Evolutionary conservation across 1,284 basidiomycete species (phyloP).

Genomic region (Naganishia liquefaciens): DNA sequence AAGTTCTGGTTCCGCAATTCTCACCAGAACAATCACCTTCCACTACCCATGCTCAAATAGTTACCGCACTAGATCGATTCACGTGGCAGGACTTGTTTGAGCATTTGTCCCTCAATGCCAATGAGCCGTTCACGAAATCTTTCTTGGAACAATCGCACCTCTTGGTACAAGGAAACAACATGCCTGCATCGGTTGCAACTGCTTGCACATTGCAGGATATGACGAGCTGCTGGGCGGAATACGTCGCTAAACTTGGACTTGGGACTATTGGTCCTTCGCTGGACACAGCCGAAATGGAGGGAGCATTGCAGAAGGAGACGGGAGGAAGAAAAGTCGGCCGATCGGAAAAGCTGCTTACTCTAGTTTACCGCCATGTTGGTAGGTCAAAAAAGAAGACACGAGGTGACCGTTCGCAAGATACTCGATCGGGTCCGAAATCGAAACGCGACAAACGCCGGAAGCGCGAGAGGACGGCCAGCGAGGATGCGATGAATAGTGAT

Average conservation of each 20-base stretch:
- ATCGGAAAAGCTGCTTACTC: conserved; percentile 28
- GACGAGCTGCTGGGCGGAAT: conserved; percentile 43
- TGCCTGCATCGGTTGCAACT: conserved; percentile 38
- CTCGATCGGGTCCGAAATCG: not conserved
- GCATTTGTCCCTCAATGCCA: conserved; percentile 58
- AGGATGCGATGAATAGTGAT: not conserved
- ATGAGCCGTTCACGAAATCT: conserved; percentile 58
- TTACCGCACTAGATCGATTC: conserved; percentile 32
- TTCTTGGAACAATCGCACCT: conserved; percentile 63
- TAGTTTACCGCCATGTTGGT: conserved; percentile 23
- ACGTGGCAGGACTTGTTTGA: conserved; percentile 56
- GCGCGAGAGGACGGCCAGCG: not conserved
- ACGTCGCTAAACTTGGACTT: conserved; percentile 47
- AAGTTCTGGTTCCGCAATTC: not conserved
- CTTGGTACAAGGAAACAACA: conserved; percentile 48
- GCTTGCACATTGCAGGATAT: conserved; percentile 46
- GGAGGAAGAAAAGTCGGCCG: conserved; percentile 22
- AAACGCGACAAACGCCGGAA: conserved; percentile 5
- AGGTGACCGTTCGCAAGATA: not conserved
- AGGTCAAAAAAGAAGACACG: conserved; percentile 4
- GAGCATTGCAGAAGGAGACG: conserved; percentile 9
- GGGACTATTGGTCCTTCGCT: conserved; percentile 32
- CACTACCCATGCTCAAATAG: not conserved
- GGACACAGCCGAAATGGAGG: conserved; percentile 43
- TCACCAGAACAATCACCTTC: not conserved